phyloP scores from a whole-genome alignment of 495 filamentous ascomycete genomes.

The Hypomontagnella monticulosa region DNA sequence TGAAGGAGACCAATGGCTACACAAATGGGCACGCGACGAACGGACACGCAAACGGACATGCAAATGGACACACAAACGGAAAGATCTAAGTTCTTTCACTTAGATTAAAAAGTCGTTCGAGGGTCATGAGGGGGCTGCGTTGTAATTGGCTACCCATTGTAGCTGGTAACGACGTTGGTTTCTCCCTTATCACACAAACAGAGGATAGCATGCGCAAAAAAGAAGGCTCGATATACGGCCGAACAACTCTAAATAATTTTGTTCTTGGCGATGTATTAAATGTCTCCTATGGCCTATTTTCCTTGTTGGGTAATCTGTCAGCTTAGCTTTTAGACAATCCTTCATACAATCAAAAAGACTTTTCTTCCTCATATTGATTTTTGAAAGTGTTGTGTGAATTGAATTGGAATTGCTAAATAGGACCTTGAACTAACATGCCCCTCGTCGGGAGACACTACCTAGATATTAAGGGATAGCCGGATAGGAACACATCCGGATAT shows the following conservation, averaged over 20 bases:
- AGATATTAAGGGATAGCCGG: no score
- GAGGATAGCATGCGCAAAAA: neutral
- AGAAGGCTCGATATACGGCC: neutral
- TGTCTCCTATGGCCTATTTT: constrained; percentile 22
- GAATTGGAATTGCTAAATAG: no score
- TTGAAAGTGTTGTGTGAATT: no score
- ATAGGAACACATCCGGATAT: no score
- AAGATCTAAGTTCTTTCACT: constrained; percentile 7
- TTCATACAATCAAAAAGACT: neutral
- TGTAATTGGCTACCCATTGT: neutral
- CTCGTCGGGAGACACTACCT: no score
- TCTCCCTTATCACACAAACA: neutral
- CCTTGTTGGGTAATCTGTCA: constrained; percentile 14
- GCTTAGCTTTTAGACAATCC: constrained; percentile 29
- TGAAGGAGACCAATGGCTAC: constrained; percentile 19
- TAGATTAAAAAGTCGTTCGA: neutral
- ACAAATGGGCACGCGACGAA: constrained; percentile 18
- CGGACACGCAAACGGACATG: constrained; percentile 19
- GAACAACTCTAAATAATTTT: neutral
- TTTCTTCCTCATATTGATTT: no score
- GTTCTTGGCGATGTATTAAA: constrained; percentile 20
- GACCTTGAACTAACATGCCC: no score
- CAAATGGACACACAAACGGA: constrained; percentile 22
- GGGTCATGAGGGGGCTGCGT: neutral
- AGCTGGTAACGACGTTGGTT: neutral